These are phyloP conservation scores for Diplogelasinospora grovesii DNA, from an alignment of 495 filamentous ascomycete species.

Conservation along the genomic window DNA sequence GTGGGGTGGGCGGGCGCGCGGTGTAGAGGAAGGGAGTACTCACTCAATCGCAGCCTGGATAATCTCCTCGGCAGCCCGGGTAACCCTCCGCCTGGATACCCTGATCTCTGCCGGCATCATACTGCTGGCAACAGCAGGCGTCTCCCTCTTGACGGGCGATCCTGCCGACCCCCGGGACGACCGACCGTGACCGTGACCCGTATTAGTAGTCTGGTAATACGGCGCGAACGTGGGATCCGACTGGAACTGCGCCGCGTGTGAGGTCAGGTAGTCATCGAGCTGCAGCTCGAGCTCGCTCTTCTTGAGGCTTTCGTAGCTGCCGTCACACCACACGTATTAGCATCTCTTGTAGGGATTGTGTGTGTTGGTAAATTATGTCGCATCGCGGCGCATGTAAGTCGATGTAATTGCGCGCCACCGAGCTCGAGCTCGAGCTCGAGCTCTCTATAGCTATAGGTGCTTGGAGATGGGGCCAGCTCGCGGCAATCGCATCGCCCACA, in stretches of 20 bases:
- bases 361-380: background rate
- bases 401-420: no score
- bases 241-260: conserved; percentile 54
- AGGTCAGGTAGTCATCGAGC: conserved; percentile 68
- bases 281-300: conserved; percentile 76
- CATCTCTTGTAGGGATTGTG: no score
- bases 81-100: conserved; percentile 36
- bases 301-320: conserved; percentile 62
- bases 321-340: background rate
- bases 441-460: no score
- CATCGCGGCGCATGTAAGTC: background rate
- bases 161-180: conserved; percentile 41
- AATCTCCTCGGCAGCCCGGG: conserved; percentile 44
- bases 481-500: no score
- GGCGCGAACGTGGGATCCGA: conserved; percentile 57
- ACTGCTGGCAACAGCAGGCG: no score
- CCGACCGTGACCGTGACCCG: no score
- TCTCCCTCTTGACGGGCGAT: conserved; percentile 74
- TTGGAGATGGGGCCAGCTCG: no score
- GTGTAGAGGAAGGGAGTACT: conserved; percentile 14
- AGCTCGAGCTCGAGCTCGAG: no score
- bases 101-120: no score
- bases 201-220: conserved; percentile 81
- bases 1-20: background rate
- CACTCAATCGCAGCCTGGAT: conserved; percentile 33